These are phyloP conservation scores for Vanrija humicola DNA, from an alignment of 1,284 basidiomycete species.

Conservation along the genomic window DNA sequence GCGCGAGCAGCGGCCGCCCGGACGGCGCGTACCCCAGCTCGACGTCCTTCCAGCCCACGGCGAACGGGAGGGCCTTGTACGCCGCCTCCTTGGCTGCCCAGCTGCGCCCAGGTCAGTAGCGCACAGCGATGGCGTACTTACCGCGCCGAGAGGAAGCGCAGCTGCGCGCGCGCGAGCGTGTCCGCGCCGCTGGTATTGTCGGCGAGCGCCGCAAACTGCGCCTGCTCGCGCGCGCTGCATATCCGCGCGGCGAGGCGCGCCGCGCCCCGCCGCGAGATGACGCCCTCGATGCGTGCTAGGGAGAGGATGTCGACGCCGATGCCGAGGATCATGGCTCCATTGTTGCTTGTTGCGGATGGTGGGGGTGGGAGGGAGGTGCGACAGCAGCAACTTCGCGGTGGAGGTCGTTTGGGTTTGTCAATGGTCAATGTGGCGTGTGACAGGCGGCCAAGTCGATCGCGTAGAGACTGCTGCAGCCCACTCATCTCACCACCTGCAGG, in stretches of 20 bases:
- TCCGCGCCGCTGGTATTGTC: neutral
- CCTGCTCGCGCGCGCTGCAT: constrained; percentile 52
- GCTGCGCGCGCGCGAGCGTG: constrained; percentile 3
- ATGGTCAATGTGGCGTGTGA: neutral
- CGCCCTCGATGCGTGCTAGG: constrained; percentile 59
- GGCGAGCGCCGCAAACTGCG: constrained; percentile 7
- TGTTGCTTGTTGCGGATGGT: neutral
- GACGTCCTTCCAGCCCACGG: constrained; percentile 67
- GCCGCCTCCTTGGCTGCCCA: constrained; percentile 86
- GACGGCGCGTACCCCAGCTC: constrained; percentile 26
- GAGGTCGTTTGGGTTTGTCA: neutral
- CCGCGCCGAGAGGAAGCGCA: constrained; percentile 9
- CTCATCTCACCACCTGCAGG: too few relatives aligned
- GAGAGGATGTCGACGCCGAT: constrained; percentile 75
- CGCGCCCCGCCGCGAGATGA: constrained; percentile 57
- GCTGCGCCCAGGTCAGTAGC: constrained; percentile 50
- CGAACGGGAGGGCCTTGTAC: constrained; percentile 78
- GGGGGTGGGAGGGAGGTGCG: neutral
- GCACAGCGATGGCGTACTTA: neutral
- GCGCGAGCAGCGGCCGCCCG: constrained; percentile 23
- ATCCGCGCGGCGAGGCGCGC: constrained; percentile 59
- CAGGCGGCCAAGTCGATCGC: too few relatives aligned
- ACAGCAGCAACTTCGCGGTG: neutral
- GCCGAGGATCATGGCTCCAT: constrained; percentile 57
- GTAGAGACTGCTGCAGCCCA: too few relatives aligned